These are phyloP conservation scores for Agrocybe praecox DNA, from an alignment of 768 basidiomycete genomes.

Conservation along the genomic window DNA sequence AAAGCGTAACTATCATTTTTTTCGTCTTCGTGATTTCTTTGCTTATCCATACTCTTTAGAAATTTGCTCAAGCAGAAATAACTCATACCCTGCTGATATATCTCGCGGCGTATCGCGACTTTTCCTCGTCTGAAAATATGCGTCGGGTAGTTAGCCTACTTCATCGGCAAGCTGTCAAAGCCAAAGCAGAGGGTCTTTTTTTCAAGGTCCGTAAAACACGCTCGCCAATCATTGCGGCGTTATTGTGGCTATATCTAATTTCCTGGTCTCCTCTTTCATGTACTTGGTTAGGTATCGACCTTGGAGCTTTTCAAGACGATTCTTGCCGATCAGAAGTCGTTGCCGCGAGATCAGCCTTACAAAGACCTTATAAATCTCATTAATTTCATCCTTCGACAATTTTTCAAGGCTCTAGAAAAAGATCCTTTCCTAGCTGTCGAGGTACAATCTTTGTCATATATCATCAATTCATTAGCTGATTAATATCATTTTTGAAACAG, in stretches of 20 bases:
- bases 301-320: constrained; percentile 88
- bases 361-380: constrained; percentile 86
- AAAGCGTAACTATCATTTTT: constrained; percentile 59
- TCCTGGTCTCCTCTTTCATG: no score
- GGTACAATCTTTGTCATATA: constrained; percentile 44
- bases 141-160: constrained; percentile 87
- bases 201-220: constrained; percentile 72
- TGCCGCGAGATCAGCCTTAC: constrained; percentile 77
- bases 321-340: constrained; percentile 75
- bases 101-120: constrained; percentile 83
- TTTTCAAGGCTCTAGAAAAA: constrained; percentile 89
- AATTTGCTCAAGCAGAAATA: constrained; percentile 88
- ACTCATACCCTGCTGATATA: constrained; percentile 84
- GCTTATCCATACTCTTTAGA: constrained; percentile 46
- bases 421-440: constrained; percentile 89
- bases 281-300: constrained; percentile 90
- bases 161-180: constrained; percentile 88
- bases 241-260: constrained; percentile 9
- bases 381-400: constrained; percentile 85
- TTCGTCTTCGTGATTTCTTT: constrained; percentile 2
- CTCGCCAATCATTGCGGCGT: constrained; percentile 20
- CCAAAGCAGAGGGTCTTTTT: constrained; percentile 92
- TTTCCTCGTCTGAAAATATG: constrained; percentile 79
- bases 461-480: constrained; percentile 6
- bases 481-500: constrained; percentile 37